Evolutionary conservation across 352 stramenopile species (phyloP).

Genomic region (Phytophthora litchii): DNA sequence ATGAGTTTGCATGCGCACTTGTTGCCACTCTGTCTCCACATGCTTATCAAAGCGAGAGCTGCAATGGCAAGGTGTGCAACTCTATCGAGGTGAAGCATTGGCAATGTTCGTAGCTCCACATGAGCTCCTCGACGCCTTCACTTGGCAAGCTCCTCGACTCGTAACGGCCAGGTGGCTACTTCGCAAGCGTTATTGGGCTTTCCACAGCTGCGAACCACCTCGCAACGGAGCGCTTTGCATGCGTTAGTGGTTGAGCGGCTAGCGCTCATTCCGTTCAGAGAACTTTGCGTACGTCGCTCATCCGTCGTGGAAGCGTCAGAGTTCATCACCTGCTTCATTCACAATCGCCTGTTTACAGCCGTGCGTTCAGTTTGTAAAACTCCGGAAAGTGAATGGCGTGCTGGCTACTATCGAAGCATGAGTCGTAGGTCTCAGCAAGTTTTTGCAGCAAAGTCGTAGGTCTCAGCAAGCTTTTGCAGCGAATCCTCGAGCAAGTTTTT

Average conservation of each 20-base stretch:
- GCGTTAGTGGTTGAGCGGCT: neutral
- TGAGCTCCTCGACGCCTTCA: neutral
- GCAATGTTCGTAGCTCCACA: neutral
- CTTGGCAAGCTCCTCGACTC: neutral
- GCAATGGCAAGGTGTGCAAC: neutral
- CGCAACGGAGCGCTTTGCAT: neutral
- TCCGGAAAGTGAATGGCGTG: neutral
- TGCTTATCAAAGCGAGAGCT: no score
- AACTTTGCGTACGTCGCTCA: constrained; percentile 5
- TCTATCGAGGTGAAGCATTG: neutral
- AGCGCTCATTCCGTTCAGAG: constrained; percentile 15
- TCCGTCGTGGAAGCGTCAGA: neutral
- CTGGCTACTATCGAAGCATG: neutral
- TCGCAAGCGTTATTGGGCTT: constrained; percentile 9
- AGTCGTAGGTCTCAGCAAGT: neutral
- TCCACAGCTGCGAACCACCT: neutral
- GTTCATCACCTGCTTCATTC: constrained; percentile 15
- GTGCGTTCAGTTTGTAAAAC: constrained; percentile 9
- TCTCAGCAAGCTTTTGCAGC: no score
- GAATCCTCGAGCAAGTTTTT: neutral
- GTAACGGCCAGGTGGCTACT: neutral
- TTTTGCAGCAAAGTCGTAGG: constrained; percentile 6
- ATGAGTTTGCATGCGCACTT: neutral
- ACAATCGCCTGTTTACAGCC: constrained; percentile 13
- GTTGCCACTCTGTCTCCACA: neutral